These are phyloP conservation scores for Noccaea bulbosa DNA, from an alignment of 345 rosid species.

Conservation along the genomic window DNA sequence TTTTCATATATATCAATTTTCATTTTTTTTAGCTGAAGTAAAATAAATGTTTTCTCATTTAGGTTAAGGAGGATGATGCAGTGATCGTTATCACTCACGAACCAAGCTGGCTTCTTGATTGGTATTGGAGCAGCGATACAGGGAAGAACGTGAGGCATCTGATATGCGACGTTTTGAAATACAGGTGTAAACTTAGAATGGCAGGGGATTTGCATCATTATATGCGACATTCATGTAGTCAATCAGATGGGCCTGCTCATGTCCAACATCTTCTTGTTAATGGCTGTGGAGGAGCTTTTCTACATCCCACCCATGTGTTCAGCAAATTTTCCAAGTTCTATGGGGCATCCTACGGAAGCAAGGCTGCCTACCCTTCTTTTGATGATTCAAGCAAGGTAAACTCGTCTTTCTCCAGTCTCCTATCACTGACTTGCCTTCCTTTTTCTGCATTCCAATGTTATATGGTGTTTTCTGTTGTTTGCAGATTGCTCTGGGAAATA, in stretches of 20 bases:
- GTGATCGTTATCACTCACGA: conserved; percentile 93
- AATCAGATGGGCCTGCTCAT: conserved; percentile 71
- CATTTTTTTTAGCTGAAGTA: conserved; percentile 5
- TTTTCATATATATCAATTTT: conserved; percentile 17
- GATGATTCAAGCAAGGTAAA: conserved; percentile 97
- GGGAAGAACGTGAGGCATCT: conserved; percentile 86
- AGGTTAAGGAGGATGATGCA: conserved; percentile 77
- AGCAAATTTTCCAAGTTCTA: conserved; percentile 63
- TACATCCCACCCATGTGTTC: conserved; percentile 98
- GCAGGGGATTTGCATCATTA: conserved; percentile 99
- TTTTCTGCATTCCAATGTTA: conserved; percentile 13
- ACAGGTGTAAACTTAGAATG: conserved; percentile 91
- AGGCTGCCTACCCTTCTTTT: conserved; percentile 89
- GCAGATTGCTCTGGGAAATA: conserved; percentile 99
- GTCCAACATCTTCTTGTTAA: conserved; percentile 94
- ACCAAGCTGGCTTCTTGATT: conserved; percentile 98
- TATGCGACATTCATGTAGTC: conserved; percentile 89
- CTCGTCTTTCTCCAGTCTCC: conserved; percentile 21
- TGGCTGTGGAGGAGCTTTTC: conserved; percentile 98
- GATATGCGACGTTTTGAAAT: conserved; percentile 76
- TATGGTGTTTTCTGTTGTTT: conserved; percentile 35
- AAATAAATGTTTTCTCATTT: conserved; percentile 31
- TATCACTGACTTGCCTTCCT: conserved; percentile 12
- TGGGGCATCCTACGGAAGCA: conserved; percentile 73
- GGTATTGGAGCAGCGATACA: conserved; percentile 78